Evolutionary conservation across 2,329 filamentous ascomycete genomes (phyloP), one percentile per base, ranked within the genome.

Genomic region (Pseudodiploospora longispora): DNA sequence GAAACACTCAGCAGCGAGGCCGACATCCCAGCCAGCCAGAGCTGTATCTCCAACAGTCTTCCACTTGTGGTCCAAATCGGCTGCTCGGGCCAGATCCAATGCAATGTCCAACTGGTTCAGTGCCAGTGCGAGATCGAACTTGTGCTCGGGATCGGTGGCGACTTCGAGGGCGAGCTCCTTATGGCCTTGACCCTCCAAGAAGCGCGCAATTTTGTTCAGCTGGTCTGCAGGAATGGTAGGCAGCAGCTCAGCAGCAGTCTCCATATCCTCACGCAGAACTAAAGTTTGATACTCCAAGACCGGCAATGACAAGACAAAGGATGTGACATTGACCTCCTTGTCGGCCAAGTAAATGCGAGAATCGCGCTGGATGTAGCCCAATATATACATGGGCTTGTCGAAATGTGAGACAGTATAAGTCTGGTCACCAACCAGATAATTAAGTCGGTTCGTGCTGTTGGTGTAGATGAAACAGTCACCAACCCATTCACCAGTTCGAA

Each of bases 381-480:
- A 77, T 28, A 95, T 78, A 66, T 97, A 98, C 82, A 94, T 89
- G 28, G 89, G 81, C 62, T 90, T 84, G 66, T 98, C 93, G 59
- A 96, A 97, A 68, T 97, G 91, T 9, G 90, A 93, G 52, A 98
- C 86, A 4, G 91, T 96, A 74, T 97, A 96, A 10, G 89, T 95
- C 69, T 97, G 90, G 67, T 97, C 93, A 52, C 93, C 93, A 10
- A 98, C 91, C 27, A 98, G 80, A 70, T 97, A 97, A 73, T 97
- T 97, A 48, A 98, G 75, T 50, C 93, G 86, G 74, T 97, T 96
- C 7, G 90, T 95, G 64, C 78, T 86, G 74, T 95, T 97, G 44
- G 93, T 96, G 76, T 97, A 98, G 63, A 97, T 90, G 75, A 98
- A 95, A 71, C 91, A 95, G 70, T 98, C 93, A 50, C 93, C 93